Evolutionary conservation across 495 filamentous ascomycete species (phyloP), one percentile per base, ranked within the genome.

Genomic region (Penicillium alfredii): DNA sequence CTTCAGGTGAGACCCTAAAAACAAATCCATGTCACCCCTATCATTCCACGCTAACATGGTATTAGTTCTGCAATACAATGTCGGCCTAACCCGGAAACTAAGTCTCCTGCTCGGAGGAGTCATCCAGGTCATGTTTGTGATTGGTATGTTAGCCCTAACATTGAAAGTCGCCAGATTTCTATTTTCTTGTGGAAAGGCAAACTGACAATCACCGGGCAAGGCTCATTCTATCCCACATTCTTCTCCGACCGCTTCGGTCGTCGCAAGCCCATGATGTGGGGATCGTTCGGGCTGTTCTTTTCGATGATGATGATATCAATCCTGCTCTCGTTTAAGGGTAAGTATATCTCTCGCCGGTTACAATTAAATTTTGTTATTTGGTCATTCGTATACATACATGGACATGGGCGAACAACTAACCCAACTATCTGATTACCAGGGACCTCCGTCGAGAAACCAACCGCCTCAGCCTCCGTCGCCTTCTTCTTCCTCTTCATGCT

Each of bases 231-330:
- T 33, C 57, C 57, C 15, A 58, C 54, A 10, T 50, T 61, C 35
- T 45, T 32, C 22, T 29, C 73, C 26, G 71, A 73, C 45, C 48
- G 53, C 18, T 56, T 72, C 26, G 76, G 76, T 15, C 69, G 72
- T 19, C 64, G 72, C 5, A 59, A 68, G 35, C 67, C 72, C 2
- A 72, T 76, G 68, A 73, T 77, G 53, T 65, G 60, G 45, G 71
- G 70, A 6, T 64, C 56, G 3, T 51, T 60, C 24, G 68, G 63
- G 12, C 54, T 71, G 3, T 60, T 47, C 7, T 48, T 73, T 11
- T 63, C 52, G 2, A 67, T 72, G 60, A 63, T 70, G 51, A 41
- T 73, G 36, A 70, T 71, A 36, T 50, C 66, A 0, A 62, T 68
- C 32, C 52, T 71, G 8, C 57, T 72, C 27, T 63, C 42, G 6